Evolutionary conservation across 1,284 basidiomycete species (phyloP).

Genomic region (Porogramme epimiltina): DNA sequence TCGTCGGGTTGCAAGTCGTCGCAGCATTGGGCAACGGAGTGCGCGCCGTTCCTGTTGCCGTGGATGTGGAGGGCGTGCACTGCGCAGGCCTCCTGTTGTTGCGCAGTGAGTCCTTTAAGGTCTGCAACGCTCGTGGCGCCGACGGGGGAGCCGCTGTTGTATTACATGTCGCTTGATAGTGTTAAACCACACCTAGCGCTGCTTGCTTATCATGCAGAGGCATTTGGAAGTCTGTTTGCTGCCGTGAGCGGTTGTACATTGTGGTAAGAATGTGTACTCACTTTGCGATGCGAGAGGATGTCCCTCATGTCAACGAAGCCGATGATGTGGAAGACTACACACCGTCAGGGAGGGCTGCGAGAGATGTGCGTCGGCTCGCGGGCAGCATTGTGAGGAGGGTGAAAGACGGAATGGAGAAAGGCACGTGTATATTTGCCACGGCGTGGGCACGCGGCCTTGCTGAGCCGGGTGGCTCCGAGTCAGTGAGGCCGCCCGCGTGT

Average conservation of each 20-base stretch:
- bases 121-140: constrained; percentile 31
- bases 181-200: constrained; percentile 41
- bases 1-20: constrained; percentile 16
- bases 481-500: too few species aligned
- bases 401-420: neutral
- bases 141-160: constrained; percentile 34
- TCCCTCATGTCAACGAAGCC: constrained; percentile 35
- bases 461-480: too few species aligned
- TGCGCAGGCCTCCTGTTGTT: constrained; percentile 37
- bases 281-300: constrained; percentile 37
- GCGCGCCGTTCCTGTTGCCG: constrained; percentile 37
- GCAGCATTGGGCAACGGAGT: constrained; percentile 17
- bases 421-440: too few species aligned
- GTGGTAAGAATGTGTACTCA: neutral
- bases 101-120: constrained; percentile 32
- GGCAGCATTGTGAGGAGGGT: constrained; percentile 4
- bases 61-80: constrained; percentile 39
- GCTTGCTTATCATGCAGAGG: constrained; percentile 33
- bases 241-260: neutral
- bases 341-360: constrained; percentile 35
- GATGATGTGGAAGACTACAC: constrained; percentile 37
- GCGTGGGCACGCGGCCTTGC: too few species aligned
- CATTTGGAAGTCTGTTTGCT: constrained; percentile 38
- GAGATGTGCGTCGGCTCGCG: constrained; percentile 3
- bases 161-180: constrained; percentile 37